Evolutionary conservation across 2,329 filamentous ascomycete species (phyloP).

Genomic region (Aquanectria penicillioides): DNA sequence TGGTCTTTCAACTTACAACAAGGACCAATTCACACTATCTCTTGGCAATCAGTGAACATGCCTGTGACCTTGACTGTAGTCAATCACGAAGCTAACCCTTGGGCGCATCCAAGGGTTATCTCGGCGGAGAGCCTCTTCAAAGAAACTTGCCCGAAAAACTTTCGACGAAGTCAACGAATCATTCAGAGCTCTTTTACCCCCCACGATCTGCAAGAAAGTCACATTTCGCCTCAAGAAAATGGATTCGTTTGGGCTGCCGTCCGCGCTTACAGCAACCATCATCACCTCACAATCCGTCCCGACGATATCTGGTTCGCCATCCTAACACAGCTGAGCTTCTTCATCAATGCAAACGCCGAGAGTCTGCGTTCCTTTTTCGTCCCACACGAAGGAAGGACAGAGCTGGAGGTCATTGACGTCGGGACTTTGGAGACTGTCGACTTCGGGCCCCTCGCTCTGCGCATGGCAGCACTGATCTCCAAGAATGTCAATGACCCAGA

Average conservation of each 20-base stretch:
- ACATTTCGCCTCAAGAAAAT: conserved; percentile 38
- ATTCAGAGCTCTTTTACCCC: not conserved
- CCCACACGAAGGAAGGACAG: conserved; percentile 47
- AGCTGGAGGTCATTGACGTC: conserved; percentile 6
- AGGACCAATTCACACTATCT: too few species aligned
- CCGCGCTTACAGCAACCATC: conserved; percentile 55
- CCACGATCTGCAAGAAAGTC: not conserved
- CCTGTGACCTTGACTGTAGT: not conserved
- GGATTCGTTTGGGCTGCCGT: conserved; percentile 51
- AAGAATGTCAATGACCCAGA: conserved; percentile 52
- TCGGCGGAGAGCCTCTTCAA: not conserved
- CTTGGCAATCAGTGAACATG: too few species aligned
- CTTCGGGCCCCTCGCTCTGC: conserved; percentile 42
- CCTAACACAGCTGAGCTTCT: conserved; percentile 57
- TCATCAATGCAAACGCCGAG: conserved; percentile 58
- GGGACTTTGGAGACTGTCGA: conserved; percentile 11
- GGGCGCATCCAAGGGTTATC: not conserved
- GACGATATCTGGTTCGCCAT: conserved; percentile 66
- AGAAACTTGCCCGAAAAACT: not conserved
- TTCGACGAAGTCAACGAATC: not conserved
- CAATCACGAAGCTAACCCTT: not conserved
- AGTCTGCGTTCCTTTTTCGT: conserved; percentile 56
- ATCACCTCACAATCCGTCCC: conserved; percentile 58
- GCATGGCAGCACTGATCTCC: conserved; percentile 52
- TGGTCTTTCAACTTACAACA: too few species aligned